Conservation (phyloP, 257 asterid species). For the Perilla frutescens region DNA sequence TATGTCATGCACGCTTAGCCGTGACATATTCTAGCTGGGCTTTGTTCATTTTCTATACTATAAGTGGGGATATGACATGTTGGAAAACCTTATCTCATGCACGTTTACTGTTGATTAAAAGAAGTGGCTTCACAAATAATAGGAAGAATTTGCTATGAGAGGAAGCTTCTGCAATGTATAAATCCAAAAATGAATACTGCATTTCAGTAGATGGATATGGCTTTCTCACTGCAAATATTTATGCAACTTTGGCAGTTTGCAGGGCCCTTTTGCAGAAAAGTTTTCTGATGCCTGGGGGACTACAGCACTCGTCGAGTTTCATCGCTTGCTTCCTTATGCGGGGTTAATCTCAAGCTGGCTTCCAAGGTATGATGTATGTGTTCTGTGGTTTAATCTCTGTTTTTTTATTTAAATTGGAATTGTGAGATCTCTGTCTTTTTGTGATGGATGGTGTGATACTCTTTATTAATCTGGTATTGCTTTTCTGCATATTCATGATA, state of each 20-base stretch:
- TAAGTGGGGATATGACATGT: too few relatives aligned
- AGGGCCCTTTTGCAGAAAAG: constrained; percentile 60
- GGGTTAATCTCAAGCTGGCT: constrained; percentile 56
- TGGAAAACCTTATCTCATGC: too few relatives aligned
- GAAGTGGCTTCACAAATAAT: not conserved
- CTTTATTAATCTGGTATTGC: not conserved
- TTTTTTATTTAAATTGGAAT: not conserved
- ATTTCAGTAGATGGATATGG: not conserved
- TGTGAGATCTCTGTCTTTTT: not conserved
- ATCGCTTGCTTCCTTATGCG: constrained; percentile 69
- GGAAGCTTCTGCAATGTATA: not conserved
- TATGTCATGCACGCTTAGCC: not conserved
- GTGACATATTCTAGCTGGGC: too few relatives aligned
- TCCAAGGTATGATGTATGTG: constrained; percentile 45
- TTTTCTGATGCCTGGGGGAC: constrained; percentile 44
- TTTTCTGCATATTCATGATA: not conserved
- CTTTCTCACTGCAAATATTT: constrained; percentile 19
- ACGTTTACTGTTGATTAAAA: not conserved
- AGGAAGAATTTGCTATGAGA: not conserved
- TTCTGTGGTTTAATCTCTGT: not conserved
- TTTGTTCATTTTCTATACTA: too few relatives aligned
- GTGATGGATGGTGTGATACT: not conserved
- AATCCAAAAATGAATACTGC: not conserved
- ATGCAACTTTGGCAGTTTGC: constrained; percentile 51
- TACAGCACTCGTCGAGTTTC: constrained; percentile 48